Evolutionary conservation across 345 rosid genomes (phyloP), one percentile per base, ranked within the genome.

Genomic region (Murraya koenigii): DNA sequence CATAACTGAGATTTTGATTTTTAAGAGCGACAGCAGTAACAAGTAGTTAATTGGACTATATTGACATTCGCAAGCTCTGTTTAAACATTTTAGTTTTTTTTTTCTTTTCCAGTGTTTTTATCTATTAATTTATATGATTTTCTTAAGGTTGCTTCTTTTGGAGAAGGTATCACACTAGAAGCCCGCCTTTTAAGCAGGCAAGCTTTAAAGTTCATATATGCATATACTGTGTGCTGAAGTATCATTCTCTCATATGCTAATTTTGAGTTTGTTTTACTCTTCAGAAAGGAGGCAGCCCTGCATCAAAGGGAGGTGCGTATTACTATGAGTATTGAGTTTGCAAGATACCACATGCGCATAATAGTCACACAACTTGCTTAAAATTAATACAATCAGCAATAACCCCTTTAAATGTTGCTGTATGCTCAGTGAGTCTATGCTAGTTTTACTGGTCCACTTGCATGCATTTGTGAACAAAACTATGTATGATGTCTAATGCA

Each of bases 241-340:
- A 75, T 66, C 26, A 17, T 32, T 67, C 54, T 75, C 38, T 30
- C 52, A 55, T 68, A 54, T 30, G 63, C 74, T 81, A 78, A 78
- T 75, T 71, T 32, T 78, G 76, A 73, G 75, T 77, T 63, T 77
- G 35, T 77, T 80, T 80, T 59, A 39, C 77, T 77, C 77, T 86
- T 69, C 88, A 95, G 98, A 81, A 95, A 95, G 85, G 98, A 93
- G 84, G 97, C 95, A 78, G 93, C 94, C 73, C 80, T 93, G 85
- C 98, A 90, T 75, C 95, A 91, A 78, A 87, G 90, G 85, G 98
- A 95, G 98, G 98, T 95, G 59, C 69, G 92, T 83, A 32, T n/a
- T 77, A 74, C 38, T 28, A 9, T 30, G 20, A 30, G 60, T 55
- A 55, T n/a, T 55, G 60, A 55, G 25, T 55, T 6, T 55, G 23